Conservation (phyloP, 73 alveolate species). For the Paramecium sonneborni region DNA sequence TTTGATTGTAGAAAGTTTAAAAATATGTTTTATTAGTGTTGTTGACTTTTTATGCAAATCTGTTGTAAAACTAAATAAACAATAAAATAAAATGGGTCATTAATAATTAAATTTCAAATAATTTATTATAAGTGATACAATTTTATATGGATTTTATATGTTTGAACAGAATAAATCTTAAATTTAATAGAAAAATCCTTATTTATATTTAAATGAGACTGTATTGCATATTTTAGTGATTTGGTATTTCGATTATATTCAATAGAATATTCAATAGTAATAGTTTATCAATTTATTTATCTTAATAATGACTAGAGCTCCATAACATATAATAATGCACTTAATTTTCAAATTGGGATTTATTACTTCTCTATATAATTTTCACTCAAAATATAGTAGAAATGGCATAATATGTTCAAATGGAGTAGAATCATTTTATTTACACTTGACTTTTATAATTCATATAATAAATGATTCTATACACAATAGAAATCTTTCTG, state of each 20-base stretch:
- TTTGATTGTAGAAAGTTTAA: background rate
- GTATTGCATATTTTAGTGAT: background rate
- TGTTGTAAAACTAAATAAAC: background rate
- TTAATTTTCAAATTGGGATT: constrained; percentile 30
- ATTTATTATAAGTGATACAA: background rate
- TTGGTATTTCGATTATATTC: constrained; percentile 25
- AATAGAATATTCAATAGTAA: background rate
- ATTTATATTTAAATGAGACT: constrained; percentile 3
- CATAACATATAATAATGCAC: background rate
- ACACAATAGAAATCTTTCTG: background rate
- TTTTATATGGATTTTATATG: background rate
- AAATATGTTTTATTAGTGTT: background rate
- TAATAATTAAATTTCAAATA: background rate
- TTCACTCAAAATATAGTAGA: background rate
- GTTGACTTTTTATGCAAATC: background rate
- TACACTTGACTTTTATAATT: background rate
- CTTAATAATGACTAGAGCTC: constrained; percentile 13
- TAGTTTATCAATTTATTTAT: background rate
- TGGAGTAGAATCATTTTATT: background rate
- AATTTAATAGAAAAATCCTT: background rate
- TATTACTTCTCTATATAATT: background rate
- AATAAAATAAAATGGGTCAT: background rate
- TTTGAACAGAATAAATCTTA: background rate
- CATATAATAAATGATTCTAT: background rate
- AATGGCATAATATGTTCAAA: background rate